phyloP scores from a whole-genome alignment of 257 asterid species.

The Thymus mandschuricus region DNA sequence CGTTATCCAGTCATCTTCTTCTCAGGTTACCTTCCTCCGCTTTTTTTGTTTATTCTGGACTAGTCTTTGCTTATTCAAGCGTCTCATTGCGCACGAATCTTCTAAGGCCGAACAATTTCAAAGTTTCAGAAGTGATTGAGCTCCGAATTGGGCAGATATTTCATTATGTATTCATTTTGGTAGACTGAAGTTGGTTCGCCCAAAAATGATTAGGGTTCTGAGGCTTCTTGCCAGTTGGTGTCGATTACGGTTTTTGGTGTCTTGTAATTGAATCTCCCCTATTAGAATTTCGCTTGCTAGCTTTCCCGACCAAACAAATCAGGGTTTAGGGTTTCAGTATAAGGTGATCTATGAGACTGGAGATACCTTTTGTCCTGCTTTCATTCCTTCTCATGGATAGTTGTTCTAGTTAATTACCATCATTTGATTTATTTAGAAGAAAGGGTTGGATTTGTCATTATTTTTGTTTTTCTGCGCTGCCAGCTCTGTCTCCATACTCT shows the following conservation, averaged over 20 bases:
- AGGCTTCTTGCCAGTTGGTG: not conserved
- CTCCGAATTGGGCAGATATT: not conserved
- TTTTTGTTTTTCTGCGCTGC: constrained; percentile 24
- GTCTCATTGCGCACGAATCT: not conserved
- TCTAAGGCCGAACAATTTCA: not conserved
- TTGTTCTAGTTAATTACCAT: not conserved
- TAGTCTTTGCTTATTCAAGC: constrained; percentile 6
- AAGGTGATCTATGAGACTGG: no score
- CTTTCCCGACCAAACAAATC: not conserved
- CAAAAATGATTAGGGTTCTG: constrained; percentile 33
- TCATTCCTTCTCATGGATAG: no score
- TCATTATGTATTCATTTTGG: not conserved
- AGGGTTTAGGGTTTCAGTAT: constrained; percentile 2
- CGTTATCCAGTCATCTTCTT: constrained; percentile 71
- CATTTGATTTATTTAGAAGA: constrained; percentile 4
- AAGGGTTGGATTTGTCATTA: not conserved
- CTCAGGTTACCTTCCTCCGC: constrained; percentile 54
- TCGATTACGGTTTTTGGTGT: not conserved
- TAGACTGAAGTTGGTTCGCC: not conserved
- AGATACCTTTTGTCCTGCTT: no score
- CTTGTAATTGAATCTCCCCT: constrained; percentile 3
- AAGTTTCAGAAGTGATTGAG: not conserved
- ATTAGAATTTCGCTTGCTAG: not conserved
- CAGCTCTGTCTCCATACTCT: constrained; percentile 83
- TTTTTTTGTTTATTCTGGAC: not conserved